Conservation (phyloP, 345 rosid species). For the Brassica nigra region DNA sequence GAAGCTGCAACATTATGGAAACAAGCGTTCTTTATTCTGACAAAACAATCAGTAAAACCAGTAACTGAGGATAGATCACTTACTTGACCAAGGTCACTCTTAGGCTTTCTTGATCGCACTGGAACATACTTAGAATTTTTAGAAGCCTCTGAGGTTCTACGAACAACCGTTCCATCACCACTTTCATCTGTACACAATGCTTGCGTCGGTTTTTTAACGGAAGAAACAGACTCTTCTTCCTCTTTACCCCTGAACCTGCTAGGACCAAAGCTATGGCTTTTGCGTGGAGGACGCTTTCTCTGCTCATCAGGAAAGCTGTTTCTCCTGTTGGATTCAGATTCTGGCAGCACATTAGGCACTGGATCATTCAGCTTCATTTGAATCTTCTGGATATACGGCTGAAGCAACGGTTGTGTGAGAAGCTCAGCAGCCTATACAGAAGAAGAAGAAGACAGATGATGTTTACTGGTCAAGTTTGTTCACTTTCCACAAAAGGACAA, state of each 20-base stretch:
- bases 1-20: conserved; percentile 54
- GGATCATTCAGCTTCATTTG: conserved; percentile 76
- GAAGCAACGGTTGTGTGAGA: conserved; percentile 76
- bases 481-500: conserved; percentile 17
- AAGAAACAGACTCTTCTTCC: conserved; percentile 64
- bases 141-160: conserved; percentile 51
- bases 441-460: conserved; percentile 1
- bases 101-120: conserved; percentile 46
- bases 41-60: conserved; percentile 1
- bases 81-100: conserved; percentile 69
- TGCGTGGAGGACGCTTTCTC: conserved; percentile 55
- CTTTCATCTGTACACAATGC: conserved; percentile 56
- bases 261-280: conserved; percentile 76
- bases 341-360: conserved; percentile 58
- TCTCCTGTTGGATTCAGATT: conserved; percentile 54
- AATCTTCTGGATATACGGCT: conserved; percentile 72
- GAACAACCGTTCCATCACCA: conserved; percentile 68
- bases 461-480: conserved; percentile 11
- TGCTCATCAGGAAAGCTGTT: conserved; percentile 57
- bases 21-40: conserved; percentile 11
- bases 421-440: conserved; percentile 83
- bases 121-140: conserved; percentile 51
- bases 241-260: conserved; percentile 77
- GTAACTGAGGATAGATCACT: conserved; percentile 15
- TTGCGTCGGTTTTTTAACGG: conserved; percentile 46